Evolutionary conservation across 2,329 filamentous ascomycete genomes (phyloP).

Genomic region (Trichoderma sp.): DNA sequence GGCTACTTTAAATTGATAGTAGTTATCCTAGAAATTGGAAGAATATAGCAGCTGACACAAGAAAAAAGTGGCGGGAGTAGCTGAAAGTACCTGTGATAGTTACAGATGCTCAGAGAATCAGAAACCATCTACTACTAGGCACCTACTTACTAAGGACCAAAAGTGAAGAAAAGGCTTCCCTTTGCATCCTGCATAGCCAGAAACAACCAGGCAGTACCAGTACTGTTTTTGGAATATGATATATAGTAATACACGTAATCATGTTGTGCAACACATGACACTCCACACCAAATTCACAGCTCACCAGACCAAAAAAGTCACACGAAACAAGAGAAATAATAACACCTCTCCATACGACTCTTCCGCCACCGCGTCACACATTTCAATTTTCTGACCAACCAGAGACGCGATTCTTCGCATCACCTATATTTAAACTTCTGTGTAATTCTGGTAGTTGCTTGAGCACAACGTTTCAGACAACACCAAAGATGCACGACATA

Average conservation of each 20-base stretch:
- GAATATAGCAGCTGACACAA: too few relatives aligned
- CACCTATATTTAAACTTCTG: background rate
- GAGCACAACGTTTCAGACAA: background rate
- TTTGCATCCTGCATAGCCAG: too few relatives aligned
- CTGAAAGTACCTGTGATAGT: too few relatives aligned
- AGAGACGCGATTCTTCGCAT: background rate
- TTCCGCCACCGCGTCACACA: background rate
- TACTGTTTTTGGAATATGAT: too few relatives aligned
- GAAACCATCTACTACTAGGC: too few relatives aligned
- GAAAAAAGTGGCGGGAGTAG: too few relatives aligned
- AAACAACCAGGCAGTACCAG: too few relatives aligned
- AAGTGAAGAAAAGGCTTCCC: too few relatives aligned
- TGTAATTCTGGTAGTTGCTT: background rate
- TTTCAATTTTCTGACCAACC: background rate
- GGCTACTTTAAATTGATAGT: too few relatives aligned
- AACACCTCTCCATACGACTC: background rate
- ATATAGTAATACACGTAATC: background rate
- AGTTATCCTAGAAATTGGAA: too few relatives aligned
- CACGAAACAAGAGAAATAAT: background rate
- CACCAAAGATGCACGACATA: background rate
- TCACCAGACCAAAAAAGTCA: background rate
- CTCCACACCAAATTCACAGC: background rate
- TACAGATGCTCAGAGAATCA: too few relatives aligned
- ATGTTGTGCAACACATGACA: background rate
- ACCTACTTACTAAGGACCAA: too few relatives aligned